These are phyloP conservation scores for Aspergillus sclerotiicarbonarius DNA, from an alignment of 495 filamentous ascomycete genomes.

Conservation along the genomic window DNA sequence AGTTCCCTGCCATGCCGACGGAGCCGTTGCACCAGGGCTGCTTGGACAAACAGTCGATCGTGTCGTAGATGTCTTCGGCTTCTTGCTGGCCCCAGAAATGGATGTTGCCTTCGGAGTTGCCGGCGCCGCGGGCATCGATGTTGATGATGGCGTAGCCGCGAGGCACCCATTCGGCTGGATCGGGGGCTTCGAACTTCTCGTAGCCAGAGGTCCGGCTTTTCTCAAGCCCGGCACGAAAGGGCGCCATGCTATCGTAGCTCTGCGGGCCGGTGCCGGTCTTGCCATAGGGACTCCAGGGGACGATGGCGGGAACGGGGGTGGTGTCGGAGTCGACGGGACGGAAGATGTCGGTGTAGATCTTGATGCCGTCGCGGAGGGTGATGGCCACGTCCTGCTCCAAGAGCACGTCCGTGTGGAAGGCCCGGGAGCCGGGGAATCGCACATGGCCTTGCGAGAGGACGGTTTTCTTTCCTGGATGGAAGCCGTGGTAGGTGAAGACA, in stretches of 20 bases:
- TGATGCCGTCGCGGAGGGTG: constrained; percentile 17
- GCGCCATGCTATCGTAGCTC: constrained; percentile 16
- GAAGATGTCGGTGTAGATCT: constrained; percentile 30
- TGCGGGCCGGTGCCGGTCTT: constrained; percentile 24
- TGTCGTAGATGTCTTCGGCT: constrained; percentile 20
- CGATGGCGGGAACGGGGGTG: constrained; percentile 29
- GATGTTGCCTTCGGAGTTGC: constrained; percentile 33
- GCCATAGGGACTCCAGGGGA: constrained; percentile 35
- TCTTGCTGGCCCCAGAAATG: constrained; percentile 21
- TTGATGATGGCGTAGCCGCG: constrained; percentile 44
- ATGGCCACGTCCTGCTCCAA: constrained; percentile 15
- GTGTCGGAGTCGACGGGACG: constrained; percentile 15
- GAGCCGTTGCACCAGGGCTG: constrained; percentile 24
- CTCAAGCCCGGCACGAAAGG: constrained; percentile 20
- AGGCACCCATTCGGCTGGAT: constrained; percentile 38
- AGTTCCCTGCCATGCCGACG: constrained; percentile 26
- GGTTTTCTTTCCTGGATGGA: background rate
- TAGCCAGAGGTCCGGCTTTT: constrained; percentile 15
- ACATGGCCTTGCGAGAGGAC: constrained; percentile 15
- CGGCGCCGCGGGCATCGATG: constrained; percentile 35
- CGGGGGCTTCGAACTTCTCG: constrained; percentile 42
- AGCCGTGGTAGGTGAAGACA: constrained; percentile 2
- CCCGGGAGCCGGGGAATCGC: background rate
- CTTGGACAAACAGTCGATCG: constrained; percentile 13
- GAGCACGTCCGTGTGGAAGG: constrained; percentile 10